These are phyloP conservation scores for Candida tammaniensis DNA, from an alignment of 805 yeast species.

Conservation along the genomic window DNA sequence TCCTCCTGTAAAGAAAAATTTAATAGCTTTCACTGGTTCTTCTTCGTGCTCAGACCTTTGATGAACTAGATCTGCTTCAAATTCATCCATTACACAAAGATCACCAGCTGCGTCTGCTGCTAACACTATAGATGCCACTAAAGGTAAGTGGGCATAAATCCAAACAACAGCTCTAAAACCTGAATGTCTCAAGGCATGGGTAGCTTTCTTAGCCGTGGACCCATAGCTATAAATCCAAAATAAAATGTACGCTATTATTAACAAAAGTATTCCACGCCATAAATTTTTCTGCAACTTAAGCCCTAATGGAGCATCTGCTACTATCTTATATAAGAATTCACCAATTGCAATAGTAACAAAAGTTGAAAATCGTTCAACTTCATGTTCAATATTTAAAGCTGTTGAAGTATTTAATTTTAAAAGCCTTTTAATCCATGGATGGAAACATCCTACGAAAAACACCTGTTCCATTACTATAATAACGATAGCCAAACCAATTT, in stretches of 20 bases:
- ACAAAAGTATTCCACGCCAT: slow-evolving; percentile 47
- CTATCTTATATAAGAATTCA: slow-evolving; percentile 55
- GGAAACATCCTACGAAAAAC: slow-evolving; percentile 36
- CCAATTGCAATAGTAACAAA: slow-evolving; percentile 66
- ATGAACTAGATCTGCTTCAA: slow-evolving; percentile 1
- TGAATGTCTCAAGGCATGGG: slow-evolving; percentile 53
- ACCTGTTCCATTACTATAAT: slow-evolving; percentile 41
- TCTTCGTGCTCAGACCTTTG: slow-evolving; percentile 20
- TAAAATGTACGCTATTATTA: slow-evolving; percentile 47
- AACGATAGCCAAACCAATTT: slow-evolving; percentile 43
- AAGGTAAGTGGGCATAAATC: slow-evolving; percentile 49
- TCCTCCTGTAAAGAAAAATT: slow-evolving; percentile 54
- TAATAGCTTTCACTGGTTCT: slow-evolving; percentile 38
- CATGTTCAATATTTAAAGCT: slow-evolving; percentile 65
- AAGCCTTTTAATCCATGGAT: slow-evolving; percentile 45
- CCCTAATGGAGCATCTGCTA: slow-evolving; percentile 47
- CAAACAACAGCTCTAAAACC: slow-evolving; percentile 45
- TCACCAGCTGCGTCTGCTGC: slow-evolving; percentile 62
- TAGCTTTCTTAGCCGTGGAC: slow-evolving; percentile 46
- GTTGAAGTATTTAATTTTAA: slow-evolving; percentile 48
- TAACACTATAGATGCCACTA: slow-evolving; percentile 49
- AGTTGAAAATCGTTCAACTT: slow-evolving; percentile 57
- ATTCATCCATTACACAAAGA: slow-evolving; percentile 19
- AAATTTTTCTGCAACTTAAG: slow-evolving; percentile 42
- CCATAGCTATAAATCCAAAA: slow-evolving; percentile 56